Conservation (phyloP, 1,284 basidiomycete species). For the Microbotryum violaceum region DNA sequence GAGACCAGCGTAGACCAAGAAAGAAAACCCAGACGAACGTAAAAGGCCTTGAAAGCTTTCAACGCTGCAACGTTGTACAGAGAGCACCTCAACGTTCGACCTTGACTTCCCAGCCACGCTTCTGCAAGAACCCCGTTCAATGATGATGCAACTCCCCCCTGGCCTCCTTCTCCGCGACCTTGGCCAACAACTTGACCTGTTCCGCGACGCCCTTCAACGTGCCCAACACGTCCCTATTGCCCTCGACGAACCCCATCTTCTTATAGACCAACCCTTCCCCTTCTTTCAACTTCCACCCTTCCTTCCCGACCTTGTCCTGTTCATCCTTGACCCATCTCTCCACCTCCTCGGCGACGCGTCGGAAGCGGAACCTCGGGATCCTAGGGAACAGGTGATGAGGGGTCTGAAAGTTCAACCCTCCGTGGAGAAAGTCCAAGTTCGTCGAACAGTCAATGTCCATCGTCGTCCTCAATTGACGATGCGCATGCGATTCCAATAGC, state of each 20-base stretch:
- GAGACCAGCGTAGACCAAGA: neutral
- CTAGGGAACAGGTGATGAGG: constrained; percentile 96
- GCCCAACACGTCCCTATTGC: constrained; percentile 69
- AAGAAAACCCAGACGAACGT: neutral
- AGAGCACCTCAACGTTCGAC: constrained; percentile 7
- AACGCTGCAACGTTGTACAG: too few relatives aligned
- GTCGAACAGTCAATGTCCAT: constrained; percentile 86
- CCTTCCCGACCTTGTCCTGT: constrained; percentile 6
- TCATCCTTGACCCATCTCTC: constrained; percentile 32
- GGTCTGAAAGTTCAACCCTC: constrained; percentile 88
- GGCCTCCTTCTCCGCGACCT: constrained; percentile 54
- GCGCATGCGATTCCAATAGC: constrained; percentile 88
- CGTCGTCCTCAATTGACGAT: constrained; percentile 90
- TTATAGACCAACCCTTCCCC: constrained; percentile 79
- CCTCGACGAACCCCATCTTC: constrained; percentile 80
- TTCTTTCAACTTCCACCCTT: constrained; percentile 36
- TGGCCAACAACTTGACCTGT: constrained; percentile 65
- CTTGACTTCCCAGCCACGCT: constrained; percentile 24
- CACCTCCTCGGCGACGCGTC: constrained; percentile 51
- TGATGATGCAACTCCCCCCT: constrained; percentile 38
- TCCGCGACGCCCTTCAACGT: constrained; percentile 71
- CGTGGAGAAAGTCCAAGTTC: constrained; percentile 80
- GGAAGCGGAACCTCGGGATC: constrained; percentile 86
- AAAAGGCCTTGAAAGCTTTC: too few relatives aligned
- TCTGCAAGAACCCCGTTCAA: neutral